A percentile compares a stretch with the other conserved stretches of the same genome.
phyloP scores from a whole-genome alignment of 345 rosid species.

The Acer campestre region DNA sequence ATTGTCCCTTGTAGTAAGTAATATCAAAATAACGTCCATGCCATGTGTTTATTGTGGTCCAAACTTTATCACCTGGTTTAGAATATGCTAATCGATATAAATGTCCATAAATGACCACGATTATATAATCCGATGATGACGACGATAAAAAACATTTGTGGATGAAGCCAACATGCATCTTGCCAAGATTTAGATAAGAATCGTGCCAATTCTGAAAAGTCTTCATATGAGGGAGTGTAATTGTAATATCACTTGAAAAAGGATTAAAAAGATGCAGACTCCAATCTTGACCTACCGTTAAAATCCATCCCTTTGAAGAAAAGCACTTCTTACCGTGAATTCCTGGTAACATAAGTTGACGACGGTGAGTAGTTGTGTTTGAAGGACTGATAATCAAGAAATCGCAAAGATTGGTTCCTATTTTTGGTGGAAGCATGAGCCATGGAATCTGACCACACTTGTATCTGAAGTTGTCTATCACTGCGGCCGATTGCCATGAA shows the following conservation, averaged over 20 bases:
- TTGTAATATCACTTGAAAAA: background rate
- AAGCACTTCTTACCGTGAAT: background rate
- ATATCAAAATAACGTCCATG: background rate
- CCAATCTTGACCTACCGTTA: background rate
- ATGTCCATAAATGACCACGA: background rate
- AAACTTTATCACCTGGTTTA: background rate
- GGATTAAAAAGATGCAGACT: background rate
- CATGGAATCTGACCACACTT: background rate
- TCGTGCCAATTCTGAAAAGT: background rate
- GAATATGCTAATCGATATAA: background rate
- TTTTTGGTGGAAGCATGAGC: background rate
- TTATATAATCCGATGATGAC: background rate
- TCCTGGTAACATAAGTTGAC: background rate
- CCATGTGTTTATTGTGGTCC: background rate
- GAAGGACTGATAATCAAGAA: background rate
- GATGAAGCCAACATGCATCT: background rate
- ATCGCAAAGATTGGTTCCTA: background rate
- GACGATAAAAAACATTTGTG: background rate
- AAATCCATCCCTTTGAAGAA: conserved; percentile 5
- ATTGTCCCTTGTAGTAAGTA: background rate
- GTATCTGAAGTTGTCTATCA: background rate
- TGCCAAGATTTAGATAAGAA: background rate
- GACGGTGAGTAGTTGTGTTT: background rate
- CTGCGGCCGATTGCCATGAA: conserved; percentile 4
- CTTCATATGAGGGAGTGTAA: background rate